Evolutionary conservation across 1,139 yeast species (phyloP), one percentile per base, ranked within the genome.

Genomic region (Diutina rugosa): DNA sequence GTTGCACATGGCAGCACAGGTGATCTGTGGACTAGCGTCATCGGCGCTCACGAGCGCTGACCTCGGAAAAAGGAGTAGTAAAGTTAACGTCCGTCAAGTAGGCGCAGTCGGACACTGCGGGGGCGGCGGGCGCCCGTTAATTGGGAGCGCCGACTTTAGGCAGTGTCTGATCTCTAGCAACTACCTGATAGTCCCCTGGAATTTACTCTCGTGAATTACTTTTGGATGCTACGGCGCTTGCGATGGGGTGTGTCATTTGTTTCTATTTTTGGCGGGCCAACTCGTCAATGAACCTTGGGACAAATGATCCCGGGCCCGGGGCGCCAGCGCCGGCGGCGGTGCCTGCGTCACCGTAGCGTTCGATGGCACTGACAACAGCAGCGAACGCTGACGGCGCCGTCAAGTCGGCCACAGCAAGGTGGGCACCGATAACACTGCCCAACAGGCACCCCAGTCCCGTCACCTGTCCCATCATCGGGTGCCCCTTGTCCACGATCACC

Each of bases 361-460:
- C 56, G 2, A 88, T 82, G 0, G 95, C 96, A 1, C 77, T 73
- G 1, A 77, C 73, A 0, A 82, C 80, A 0, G 88, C 84, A 8
- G 67, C 66, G 59, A 73, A 79, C 30, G 35, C 21, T 14, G 18
- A 9, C 8, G 38, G 21, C 7, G 16, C 38, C 1, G 78, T 64
- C 56, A 70, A 69, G 47, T 61, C 62, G 0, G 55, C 51, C 2
- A 83, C 79, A 4, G 84, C 84, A 8, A 84, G 64, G 61, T 76
- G 79, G 0, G 88, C 76, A 0, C 88, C 84, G 57, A 90, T 80
- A 0, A 82, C 78, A 55, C 93, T 84, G 1, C 96, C 96, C 54
- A 90, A 72, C 0, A 93, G 80, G 61, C 97, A 91, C 0, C 97
- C 98, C 2, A 95, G 78, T 0, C 96, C 97, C 0, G 97, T 90